phyloP scores from a whole-genome alignment of 2,329 filamentous ascomycete species.

The Setomelanomma holmii region DNA sequence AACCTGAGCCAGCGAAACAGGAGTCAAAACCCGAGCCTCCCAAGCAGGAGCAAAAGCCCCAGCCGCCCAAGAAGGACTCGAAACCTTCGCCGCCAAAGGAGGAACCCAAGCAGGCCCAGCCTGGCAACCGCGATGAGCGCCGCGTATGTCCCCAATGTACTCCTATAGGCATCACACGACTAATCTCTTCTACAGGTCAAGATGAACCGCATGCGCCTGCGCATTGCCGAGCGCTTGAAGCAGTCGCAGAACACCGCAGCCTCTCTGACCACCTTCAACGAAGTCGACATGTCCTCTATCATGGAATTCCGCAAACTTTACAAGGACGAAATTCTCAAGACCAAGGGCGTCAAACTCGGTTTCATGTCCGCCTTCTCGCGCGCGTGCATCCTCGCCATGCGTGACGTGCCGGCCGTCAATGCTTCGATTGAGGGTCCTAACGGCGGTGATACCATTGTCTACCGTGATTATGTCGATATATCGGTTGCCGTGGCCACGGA shows the following conservation, averaged over 20 bases:
- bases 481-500: conserved; percentile 97
- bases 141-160: conserved; percentile 65
- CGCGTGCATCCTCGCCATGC: conserved; percentile 89
- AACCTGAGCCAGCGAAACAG: conserved; percentile 47
- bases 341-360: conserved; percentile 96
- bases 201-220: conserved; percentile 99
- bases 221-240: conserved; percentile 97
- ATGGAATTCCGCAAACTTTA: conserved; percentile 98
- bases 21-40: conserved; percentile 52
- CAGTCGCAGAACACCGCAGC: conserved; percentile 99
- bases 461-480: conserved; percentile 97
- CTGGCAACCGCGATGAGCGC: conserved; percentile 84
- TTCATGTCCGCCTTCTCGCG: conserved; percentile 99
- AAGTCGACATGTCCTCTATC: conserved; percentile 97
- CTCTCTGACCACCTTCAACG: conserved; percentile 97
- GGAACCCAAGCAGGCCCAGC: conserved; percentile 48
- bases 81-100: conserved; percentile 25
- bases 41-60: conserved; percentile 49
- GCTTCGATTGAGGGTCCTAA: conserved; percentile 96
- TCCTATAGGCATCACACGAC: conserved; percentile 2
- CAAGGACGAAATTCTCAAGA: conserved; percentile 96
- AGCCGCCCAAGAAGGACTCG: conserved; percentile 38
- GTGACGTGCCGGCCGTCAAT: conserved; percentile 92
- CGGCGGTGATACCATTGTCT: conserved; percentile 96
- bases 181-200: conserved; percentile 72